These are phyloP conservation scores for Abrus precatorius DNA, from an alignment of 306 rosid genomes.

Conservation along the genomic window DNA sequence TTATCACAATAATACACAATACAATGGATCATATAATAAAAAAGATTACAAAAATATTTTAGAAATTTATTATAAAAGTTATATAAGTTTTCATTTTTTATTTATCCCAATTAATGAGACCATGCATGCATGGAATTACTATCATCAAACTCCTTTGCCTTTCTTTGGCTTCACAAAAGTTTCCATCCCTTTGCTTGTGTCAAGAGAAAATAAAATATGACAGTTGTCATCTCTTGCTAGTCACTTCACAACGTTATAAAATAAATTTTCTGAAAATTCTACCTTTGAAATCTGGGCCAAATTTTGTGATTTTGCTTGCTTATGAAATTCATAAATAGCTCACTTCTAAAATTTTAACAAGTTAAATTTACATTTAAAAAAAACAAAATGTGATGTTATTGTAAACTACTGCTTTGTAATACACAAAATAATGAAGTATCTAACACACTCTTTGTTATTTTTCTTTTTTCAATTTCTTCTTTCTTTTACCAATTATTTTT, in stretches of 20 bases:
- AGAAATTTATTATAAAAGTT: no score
- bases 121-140: background rate
- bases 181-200: constrained; percentile 45
- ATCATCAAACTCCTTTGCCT: constrained; percentile 7
- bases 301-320: background rate
- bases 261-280: constrained; percentile 6
- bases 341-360: no score
- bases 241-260: constrained; percentile 4
- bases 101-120: background rate
- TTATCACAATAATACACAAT: no score
- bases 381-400: no score
- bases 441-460: no score
- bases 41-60: no score
- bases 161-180: constrained; percentile 45
- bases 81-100: no score
- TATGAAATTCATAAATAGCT: background rate
- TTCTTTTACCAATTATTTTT: background rate
- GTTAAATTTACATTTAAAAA: no score
- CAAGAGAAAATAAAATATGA: constrained; percentile 16
- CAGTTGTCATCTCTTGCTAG: background rate
- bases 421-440: no score
- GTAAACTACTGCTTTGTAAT: no score
- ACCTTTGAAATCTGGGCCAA: background rate
- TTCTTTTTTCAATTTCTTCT: background rate
- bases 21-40: no score